Conservation (phyloP, 805 yeast species). For the Monosporozyma aerobia region DNA sequence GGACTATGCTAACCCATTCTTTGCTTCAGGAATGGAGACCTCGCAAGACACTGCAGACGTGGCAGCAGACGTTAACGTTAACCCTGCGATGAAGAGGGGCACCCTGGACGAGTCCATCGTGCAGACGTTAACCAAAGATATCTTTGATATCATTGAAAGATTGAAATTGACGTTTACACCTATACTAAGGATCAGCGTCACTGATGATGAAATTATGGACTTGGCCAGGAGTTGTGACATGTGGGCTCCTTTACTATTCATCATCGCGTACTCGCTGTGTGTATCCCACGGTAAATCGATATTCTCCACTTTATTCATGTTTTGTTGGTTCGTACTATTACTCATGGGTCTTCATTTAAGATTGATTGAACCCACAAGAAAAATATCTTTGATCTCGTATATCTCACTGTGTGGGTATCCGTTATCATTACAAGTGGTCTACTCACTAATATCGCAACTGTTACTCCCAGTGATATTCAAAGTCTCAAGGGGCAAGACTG, state of each 20-base stretch:
- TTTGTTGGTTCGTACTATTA: conserved; percentile 23
- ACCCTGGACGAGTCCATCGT: conserved; percentile 27
- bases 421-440: conserved; percentile 27
- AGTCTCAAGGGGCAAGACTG: neutral
- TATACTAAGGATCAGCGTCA: neutral
- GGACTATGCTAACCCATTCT: neutral
- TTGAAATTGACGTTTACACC: conserved; percentile 9
- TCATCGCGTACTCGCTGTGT: conserved; percentile 24
- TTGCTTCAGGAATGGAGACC: neutral
- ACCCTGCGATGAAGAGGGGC: conserved; percentile 16
- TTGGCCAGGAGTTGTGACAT: conserved; percentile 21
- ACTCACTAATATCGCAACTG: conserved; percentile 18
- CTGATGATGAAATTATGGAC: neutral
- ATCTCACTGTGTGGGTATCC: conserved; percentile 29
- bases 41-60: neutral
- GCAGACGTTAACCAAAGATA: conserved; percentile 25
- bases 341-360: conserved; percentile 27
- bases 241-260: conserved; percentile 30
- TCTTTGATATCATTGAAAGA: conserved; percentile 24
- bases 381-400: conserved; percentile 23
- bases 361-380: conserved; percentile 18
- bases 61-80: neutral
- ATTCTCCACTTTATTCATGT: conserved; percentile 27
- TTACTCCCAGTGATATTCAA: conserved; percentile 22
- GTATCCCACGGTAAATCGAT: conserved; percentile 24